Evolutionary conservation across 1,284 basidiomycete genomes (phyloP).

Genomic region (Hymenochaete sp.): DNA sequence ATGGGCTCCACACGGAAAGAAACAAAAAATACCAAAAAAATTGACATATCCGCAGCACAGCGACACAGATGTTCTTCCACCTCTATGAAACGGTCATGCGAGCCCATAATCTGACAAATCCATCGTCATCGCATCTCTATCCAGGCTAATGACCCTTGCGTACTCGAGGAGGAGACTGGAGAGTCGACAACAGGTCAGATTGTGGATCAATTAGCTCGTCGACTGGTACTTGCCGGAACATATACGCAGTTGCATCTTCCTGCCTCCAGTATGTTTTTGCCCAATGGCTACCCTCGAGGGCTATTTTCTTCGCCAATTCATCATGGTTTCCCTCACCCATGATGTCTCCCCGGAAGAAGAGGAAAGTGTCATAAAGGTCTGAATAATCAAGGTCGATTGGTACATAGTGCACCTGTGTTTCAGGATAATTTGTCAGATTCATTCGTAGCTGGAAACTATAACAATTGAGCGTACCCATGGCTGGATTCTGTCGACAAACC

Average conservation of each 20-base stretch:
- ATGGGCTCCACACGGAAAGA: no score
- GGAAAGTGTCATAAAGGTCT: constrained; percentile 45
- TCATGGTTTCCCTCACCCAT: constrained; percentile 42
- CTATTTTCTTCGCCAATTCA: constrained; percentile 47
- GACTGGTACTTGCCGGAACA: constrained; percentile 39
- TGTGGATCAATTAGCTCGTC: not conserved
- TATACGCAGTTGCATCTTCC: constrained; percentile 58
- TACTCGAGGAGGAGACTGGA: constrained; percentile 35
- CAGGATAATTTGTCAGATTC: no score
- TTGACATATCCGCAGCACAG: no score
- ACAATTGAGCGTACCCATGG: no score
- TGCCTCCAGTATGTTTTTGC: constrained; percentile 52
- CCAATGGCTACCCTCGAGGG: constrained; percentile 48
- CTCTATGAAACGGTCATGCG: no score
- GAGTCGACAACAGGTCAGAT: not conserved
- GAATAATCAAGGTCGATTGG: constrained; percentile 47
- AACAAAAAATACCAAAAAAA: no score
- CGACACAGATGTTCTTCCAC: no score
- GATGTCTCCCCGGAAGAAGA: constrained; percentile 49
- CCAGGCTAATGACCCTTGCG: constrained; percentile 29
- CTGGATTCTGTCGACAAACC: constrained; percentile 37
- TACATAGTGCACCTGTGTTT: constrained; percentile 57
- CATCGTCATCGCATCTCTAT: constrained; percentile 28
- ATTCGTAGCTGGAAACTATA: no score
- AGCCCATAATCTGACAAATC: constrained; percentile 12